Percentiles rank a stretch among this genome's conserved stretches.
These are phyloP conservation scores for Petasospora rhodanensis DNA, from an alignment of 1,139 yeast species.

Conservation along the genomic window DNA sequence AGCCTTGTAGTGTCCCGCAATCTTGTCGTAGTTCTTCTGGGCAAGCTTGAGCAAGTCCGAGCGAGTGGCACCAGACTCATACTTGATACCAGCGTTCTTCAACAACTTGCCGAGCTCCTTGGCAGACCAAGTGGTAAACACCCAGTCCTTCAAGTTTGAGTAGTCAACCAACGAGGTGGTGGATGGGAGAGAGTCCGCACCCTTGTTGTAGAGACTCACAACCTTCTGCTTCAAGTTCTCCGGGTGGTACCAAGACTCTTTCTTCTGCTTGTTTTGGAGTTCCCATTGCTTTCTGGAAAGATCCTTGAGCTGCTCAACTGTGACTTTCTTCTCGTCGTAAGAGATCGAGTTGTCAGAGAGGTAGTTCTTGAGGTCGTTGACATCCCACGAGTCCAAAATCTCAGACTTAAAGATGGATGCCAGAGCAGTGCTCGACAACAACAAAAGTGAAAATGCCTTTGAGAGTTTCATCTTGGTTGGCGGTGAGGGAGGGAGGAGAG, in stretches of 20 bases:
- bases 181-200: conserved; percentile 1
- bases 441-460: conserved; percentile 6
- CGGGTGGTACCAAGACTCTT: conserved; percentile 15
- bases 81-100: conserved; percentile 31
- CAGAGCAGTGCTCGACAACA: conserved; percentile 10
- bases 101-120: conserved; percentile 41
- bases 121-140: conserved; percentile 44
- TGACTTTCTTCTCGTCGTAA: conserved; percentile 22
- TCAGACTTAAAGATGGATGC: conserved; percentile 15
- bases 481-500: too few species aligned
- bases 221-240: conserved; percentile 17
- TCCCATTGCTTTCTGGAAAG: conserved; percentile 34
- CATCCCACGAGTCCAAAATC: conserved; percentile 28
- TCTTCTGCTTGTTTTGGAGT: conserved; percentile 15
- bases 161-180: conserved; percentile 11
- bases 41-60: conserved; percentile 34
- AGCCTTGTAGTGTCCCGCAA: conserved; percentile 33
- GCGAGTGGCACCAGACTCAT: conserved; percentile 27
- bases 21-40: conserved; percentile 35
- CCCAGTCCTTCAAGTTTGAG: conserved; percentile 21
- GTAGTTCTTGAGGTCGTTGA: conserved; percentile 30
- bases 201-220: conserved; percentile 10
- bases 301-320: conserved; percentile 32
- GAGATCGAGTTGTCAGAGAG: conserved; percentile 32
- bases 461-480: conserved; percentile 15